Conservation (phyloP, 768 basidiomycete genomes). For the Gelatoporia subvermispora region DNA sequence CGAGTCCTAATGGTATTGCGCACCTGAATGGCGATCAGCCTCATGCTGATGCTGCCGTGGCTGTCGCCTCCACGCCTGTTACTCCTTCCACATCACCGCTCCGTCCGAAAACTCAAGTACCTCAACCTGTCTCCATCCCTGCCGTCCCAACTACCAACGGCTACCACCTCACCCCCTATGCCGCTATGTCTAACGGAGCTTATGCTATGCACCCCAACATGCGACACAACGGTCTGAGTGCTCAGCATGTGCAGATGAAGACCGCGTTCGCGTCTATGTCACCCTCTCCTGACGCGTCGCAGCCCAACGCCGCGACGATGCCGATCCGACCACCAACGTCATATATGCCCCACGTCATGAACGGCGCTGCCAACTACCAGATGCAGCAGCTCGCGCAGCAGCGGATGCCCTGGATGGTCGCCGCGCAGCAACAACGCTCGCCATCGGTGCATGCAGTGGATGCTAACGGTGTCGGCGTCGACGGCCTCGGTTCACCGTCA, state of each 20-base stretch:
- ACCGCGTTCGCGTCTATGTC: slow-evolving; percentile 42
- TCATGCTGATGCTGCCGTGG: slow-evolving; percentile 13
- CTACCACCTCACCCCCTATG: slow-evolving; percentile 36
- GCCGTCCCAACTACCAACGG: slow-evolving; percentile 33
- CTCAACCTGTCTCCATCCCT: slow-evolving; percentile 33
- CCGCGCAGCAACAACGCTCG: slow-evolving; percentile 17
- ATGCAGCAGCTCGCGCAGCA: slow-evolving; percentile 30
- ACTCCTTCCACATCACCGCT: slow-evolving; percentile 30
- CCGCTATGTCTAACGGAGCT: slow-evolving; percentile 33
- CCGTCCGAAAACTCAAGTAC: slow-evolving; percentile 46
- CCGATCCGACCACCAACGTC: slow-evolving; percentile 28
- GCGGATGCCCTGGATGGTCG: slow-evolving; percentile 13
- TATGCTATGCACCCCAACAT: slow-evolving; percentile 29
- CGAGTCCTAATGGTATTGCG: slow-evolving; percentile 7
- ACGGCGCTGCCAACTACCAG: slow-evolving; percentile 38
- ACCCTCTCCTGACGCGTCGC: slow-evolving; percentile 35
- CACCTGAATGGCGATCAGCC: slow-evolving; percentile 14
- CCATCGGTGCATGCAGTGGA: slow-evolving; percentile 22
- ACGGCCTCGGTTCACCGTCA: slow-evolving; percentile 34
- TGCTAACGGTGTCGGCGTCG: slow-evolving; percentile 28
- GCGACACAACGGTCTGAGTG: slow-evolving; percentile 38
- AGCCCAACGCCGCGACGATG: slow-evolving; percentile 23
- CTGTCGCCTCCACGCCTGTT: slow-evolving; percentile 5
- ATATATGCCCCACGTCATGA: slow-evolving; percentile 34
- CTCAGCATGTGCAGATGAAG: slow-evolving; percentile 63